phyloP scores from a whole-genome alignment of 192 early-diverging fungal genomes.

The Coemansia sp. region DNA sequence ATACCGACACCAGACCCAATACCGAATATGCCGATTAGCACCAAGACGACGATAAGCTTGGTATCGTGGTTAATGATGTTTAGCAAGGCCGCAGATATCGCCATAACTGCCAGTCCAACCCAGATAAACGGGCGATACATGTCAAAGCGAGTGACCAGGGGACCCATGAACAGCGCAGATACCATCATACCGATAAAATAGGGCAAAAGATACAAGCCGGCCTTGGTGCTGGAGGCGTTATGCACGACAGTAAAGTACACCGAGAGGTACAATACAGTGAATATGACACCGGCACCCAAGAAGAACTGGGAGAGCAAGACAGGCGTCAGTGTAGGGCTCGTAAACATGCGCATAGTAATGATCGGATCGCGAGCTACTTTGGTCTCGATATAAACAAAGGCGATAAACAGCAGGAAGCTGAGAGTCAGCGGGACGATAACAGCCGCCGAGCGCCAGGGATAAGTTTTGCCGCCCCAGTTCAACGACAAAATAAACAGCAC shows the following conservation, averaged over 20 bases:
- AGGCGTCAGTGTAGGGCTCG: conserved; percentile 17
- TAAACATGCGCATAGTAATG: conserved; percentile 60
- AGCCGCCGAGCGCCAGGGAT: conserved; percentile 63
- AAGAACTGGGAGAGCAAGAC: conserved; percentile 30
- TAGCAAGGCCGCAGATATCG: conserved; percentile 22
- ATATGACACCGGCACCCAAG: conserved; percentile 29
- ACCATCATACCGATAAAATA: conserved; percentile 35
- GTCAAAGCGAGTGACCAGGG: conserved; percentile 22
- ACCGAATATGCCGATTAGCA: conserved; percentile 32
- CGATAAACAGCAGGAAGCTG: conserved; percentile 51
- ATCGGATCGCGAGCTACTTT: conserved; percentile 70
- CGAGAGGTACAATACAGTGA: conserved; percentile 34
- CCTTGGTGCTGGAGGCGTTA: conserved; percentile 19
- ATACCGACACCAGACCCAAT: conserved; percentile 26
- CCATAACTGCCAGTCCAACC: conserved; percentile 24
- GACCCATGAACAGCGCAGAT: conserved; percentile 24
- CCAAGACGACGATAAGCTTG: conserved; percentile 15
- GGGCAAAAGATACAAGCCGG: conserved; percentile 32
- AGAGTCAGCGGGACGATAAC: conserved; percentile 53
- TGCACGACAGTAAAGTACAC: conserved; percentile 36
- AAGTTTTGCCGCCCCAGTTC: conserved; percentile 73
- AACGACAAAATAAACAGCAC: conserved; percentile 70
- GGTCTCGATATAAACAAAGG: conserved; percentile 65
- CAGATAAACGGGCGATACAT: conserved; percentile 41
- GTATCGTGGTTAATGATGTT: conserved; percentile 27